Base-by-base conservation (phyloP, 2,329 filamentous ascomycete genomes). In the Cryoendolithus antarcticus region DNA sequence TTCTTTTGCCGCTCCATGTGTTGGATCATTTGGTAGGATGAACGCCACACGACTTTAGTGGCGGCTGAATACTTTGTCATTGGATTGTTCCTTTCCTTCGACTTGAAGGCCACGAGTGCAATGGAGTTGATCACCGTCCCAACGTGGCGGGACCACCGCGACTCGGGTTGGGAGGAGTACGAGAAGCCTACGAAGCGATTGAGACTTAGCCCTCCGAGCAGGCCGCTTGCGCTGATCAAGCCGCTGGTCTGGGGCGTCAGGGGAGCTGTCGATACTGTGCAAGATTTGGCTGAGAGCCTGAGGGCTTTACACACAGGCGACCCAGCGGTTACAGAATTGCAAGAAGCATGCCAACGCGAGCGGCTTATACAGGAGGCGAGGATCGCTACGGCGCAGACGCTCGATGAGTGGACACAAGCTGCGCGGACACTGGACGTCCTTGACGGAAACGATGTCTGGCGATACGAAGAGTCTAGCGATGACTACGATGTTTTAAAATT, bases 401-500 rank as follows among this genome's bases (percentile, higher is more conserved):
- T 35, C 29, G 46, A 48, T 9, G 76, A 86, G 55, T 95, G 88
- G 86, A 73, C 79, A 48, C 65, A 66, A 10, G 81, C 83, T 7
- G 88, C 88, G 2, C 70, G 69, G 32, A 80, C 88, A 54, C 72
- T 95, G 32, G 88, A 95, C 55, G 59, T 70, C 7, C 65, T 94
- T 9, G 85, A 94, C 57, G 79, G 79, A 34, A 86, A 89, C 54
- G 78, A 89, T 48, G 63, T 67, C 21, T 94, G 88, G 88, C 94
- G 94, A 57, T 59, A 68, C 27, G 74, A 83, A 37, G 62, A 72
- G 6, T 68, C 74, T 37, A 75, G 71, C n/a, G 65, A 71, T 34
- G 80, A 86, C 49, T 91, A 88, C 58, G 76, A 89, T 51, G 72
- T 76, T 1, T 64, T 65, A 0, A 65, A 93, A 6, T 75, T 95